phyloP scores from a whole-genome alignment of 441 rosid genomes.

The Adansonia madagascariensis region DNA sequence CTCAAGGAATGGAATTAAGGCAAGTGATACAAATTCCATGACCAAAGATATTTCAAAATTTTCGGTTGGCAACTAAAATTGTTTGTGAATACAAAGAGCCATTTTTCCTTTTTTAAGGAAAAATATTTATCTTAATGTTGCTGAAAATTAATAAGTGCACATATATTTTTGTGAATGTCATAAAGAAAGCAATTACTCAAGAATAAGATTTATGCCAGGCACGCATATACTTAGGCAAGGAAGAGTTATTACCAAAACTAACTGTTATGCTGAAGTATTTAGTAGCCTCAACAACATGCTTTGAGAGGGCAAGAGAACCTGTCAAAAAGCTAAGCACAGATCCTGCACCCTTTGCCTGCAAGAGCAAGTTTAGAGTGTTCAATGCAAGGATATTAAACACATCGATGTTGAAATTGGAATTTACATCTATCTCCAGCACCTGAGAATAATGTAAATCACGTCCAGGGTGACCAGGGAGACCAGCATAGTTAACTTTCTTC shows the following conservation, averaged over 20 bases:
- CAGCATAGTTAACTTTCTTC: conserved; percentile 81
- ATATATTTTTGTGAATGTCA: background rate
- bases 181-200: background rate
- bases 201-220: background rate
- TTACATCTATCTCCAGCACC: conserved; percentile 40
- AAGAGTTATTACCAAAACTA: conserved; percentile 73
- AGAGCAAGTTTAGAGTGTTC: conserved; percentile 13
- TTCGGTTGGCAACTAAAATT: background rate
- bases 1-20: conserved; percentile 9
- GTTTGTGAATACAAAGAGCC: background rate
- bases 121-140: background rate
- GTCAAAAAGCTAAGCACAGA: conserved; percentile 90
- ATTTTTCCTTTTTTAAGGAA: background rate
- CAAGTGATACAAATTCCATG: background rate
- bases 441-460: conserved; percentile 83
- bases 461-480: conserved; percentile 86
- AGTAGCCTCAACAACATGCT: conserved; percentile 83
- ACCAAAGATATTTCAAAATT: background rate
- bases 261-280: conserved; percentile 91
- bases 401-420: background rate
- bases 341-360: conserved; percentile 91
- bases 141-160: background rate
- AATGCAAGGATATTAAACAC: conserved; percentile 3
- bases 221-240: background rate
- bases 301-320: conserved; percentile 79